Percentiles rank a stretch among this genome's conserved stretches.
Evolutionary conservation across 2,329 filamentous ascomycete species (phyloP).

Genomic region (Cladosporium phlei): DNA sequence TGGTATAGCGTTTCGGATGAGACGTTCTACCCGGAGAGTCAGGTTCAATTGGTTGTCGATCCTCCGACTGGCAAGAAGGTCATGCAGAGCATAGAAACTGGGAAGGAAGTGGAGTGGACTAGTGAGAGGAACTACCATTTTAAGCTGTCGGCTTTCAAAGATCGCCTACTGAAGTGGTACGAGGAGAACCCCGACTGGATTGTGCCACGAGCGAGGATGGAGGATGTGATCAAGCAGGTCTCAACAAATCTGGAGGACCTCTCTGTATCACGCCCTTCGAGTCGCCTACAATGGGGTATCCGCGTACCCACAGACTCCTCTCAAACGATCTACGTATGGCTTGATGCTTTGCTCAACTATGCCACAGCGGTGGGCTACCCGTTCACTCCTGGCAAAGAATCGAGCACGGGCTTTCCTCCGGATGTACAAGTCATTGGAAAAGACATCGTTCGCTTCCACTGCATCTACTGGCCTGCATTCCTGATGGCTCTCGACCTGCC

Average conservation of each 20-base stretch:
- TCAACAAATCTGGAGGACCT: constrained; percentile 75
- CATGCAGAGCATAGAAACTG: constrained; percentile 74
- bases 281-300: constrained; percentile 81
- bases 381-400: constrained; percentile 62
- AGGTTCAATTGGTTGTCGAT: constrained; percentile 69
- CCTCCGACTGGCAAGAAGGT: constrained; percentile 77
- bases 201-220: constrained; percentile 65
- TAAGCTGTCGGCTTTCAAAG: constrained; percentile 73
- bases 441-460: constrained; percentile 94
- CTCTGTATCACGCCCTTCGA: constrained; percentile 77
- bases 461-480: constrained; percentile 96
- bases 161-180: constrained; percentile 77
- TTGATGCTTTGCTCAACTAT: constrained; percentile 94
- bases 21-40: constrained; percentile 80
- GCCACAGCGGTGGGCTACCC: constrained; percentile 83
- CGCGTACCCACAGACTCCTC: constrained; percentile 74
- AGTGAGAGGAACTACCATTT: constrained; percentile 95
- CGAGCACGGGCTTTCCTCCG: constrained; percentile 73
- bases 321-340: constrained; percentile 97
- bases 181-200: constrained; percentile 72
- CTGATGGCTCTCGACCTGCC: constrained; percentile 82
- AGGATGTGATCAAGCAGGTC: constrained; percentile 74
- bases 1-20: constrained; percentile 98
- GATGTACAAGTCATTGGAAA: constrained; percentile 93
- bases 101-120: constrained; percentile 90